These are phyloP conservation scores for Colletotrichum tofieldiae DNA, from an alignment of 2,329 filamentous ascomycete genomes.

Conservation along the genomic window DNA sequence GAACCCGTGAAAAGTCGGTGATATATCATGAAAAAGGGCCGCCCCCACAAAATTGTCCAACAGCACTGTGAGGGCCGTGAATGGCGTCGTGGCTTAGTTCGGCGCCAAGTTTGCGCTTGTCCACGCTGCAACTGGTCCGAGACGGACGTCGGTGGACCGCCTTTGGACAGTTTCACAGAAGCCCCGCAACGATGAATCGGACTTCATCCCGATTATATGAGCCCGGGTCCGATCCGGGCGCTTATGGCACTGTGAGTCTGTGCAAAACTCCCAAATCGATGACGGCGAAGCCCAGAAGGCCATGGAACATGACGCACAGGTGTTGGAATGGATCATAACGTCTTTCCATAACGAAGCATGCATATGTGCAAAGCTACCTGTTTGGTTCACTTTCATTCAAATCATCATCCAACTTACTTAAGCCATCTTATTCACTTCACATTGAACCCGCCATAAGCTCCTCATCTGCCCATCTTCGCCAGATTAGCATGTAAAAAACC, in stretches of 20 bases:
- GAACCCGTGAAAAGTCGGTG: background rate
- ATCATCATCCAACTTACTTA: no score
- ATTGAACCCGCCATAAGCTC: slow-evolving; percentile 1
- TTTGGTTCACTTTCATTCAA: no score
- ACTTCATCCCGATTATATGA: slow-evolving; percentile 4
- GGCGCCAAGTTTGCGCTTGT: slow-evolving; percentile 6
- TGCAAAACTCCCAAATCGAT: background rate
- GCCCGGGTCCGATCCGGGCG: slow-evolving; percentile 23
- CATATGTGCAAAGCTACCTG: no score
- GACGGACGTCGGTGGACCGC: slow-evolving; percentile 10
- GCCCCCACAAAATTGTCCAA: slow-evolving; percentile 34
- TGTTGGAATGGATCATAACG: background rate
- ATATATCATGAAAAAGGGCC: background rate
- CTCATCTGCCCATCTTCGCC: slow-evolving; percentile 1
- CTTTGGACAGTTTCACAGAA: background rate
- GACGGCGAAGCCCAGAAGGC: background rate
- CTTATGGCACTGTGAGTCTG: slow-evolving; percentile 17
- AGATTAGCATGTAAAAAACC: slow-evolving; percentile 5
- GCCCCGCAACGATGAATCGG: slow-evolving; percentile 4
- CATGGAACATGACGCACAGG: background rate
- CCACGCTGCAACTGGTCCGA: slow-evolving; percentile 10
- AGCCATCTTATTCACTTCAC: no score
- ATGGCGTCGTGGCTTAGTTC: background rate
- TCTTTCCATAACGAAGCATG: no score
- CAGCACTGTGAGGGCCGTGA: slow-evolving; percentile 29